Percentiles rank a stretch among this genome's conserved stretches.
These are phyloP conservation scores for Fusarium secorum DNA, from an alignment of 2,329 filamentous ascomycete species.

Conservation along the genomic window DNA sequence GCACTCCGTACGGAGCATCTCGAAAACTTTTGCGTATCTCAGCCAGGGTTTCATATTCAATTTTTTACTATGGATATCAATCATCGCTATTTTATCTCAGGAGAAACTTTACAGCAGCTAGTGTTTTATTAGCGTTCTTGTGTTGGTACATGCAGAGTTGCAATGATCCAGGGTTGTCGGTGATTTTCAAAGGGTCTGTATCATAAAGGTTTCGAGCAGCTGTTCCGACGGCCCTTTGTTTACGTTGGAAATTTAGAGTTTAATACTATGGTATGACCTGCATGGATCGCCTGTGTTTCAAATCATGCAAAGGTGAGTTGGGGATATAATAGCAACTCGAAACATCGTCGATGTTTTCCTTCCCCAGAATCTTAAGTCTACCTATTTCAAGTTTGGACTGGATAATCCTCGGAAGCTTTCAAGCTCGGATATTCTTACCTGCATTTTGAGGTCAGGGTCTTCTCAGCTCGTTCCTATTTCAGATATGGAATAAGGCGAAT, in stretches of 20 bases:
- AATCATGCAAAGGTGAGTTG: background rate
- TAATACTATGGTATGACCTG: background rate
- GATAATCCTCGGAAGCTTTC: background rate
- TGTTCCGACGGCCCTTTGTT: background rate
- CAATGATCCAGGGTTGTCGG: background rate
- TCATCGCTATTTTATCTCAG: background rate
- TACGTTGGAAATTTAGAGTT: constrained; percentile 8
- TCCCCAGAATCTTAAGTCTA: background rate
- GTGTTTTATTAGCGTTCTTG: background rate
- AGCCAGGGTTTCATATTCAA: background rate
- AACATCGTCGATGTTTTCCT: background rate
- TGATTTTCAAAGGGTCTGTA: background rate
- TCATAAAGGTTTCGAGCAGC: constrained; percentile 12
- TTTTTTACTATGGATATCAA: background rate
- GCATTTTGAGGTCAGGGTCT: background rate
- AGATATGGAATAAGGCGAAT: background rate
- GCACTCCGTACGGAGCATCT: background rate
- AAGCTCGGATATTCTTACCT: background rate
- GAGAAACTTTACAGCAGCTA: background rate
- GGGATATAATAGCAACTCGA: background rate
- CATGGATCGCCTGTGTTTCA: constrained; percentile 17
- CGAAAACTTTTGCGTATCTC: background rate
- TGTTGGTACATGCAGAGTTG: background rate
- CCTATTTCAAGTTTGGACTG: background rate
- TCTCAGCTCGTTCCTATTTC: background rate